Evolutionary conservation across 1,284 basidiomycete species (phyloP).

Genomic region (Boletus smithii): DNA sequence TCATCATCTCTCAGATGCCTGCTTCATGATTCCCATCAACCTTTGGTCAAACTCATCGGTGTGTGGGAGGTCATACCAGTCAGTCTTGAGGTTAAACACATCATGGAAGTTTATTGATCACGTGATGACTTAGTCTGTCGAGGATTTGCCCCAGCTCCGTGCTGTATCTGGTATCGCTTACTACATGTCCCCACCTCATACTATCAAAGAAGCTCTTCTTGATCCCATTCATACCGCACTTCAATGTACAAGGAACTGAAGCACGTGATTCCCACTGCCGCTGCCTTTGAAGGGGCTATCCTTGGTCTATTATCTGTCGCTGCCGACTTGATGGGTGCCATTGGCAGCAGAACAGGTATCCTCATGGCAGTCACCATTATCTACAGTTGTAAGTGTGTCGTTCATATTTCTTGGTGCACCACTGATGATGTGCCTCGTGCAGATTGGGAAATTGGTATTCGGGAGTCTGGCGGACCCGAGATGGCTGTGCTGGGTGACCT

Average conservation of each 20-base stretch:
- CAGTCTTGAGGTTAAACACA: constrained; percentile 22
- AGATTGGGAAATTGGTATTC: constrained; percentile 34
- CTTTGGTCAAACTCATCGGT: constrained; percentile 84
- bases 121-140: constrained; percentile 61
- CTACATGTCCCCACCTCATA: constrained; percentile 97
- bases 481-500: constrained; percentile 71
- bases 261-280: constrained; percentile 95
- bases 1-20: constrained; percentile 97
- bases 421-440: not conserved
- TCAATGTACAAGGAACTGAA: constrained; percentile 99
- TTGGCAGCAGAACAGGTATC: constrained; percentile 96
- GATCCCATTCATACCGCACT: constrained; percentile 94
- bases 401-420: not conserved
- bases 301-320: constrained; percentile 91
- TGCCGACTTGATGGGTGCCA: constrained; percentile 95
- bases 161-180: constrained; percentile 94
- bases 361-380: constrained; percentile 98
- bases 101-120: not conserved
- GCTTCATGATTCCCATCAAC: constrained; percentile 89
- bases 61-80: constrained; percentile 97
- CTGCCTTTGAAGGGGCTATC: constrained; percentile 94
- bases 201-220: constrained; percentile 78
- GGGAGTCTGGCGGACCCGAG: constrained; percentile 72
- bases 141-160: constrained; percentile 89
- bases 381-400: constrained; percentile 64